Percentiles rank a stretch among this genome's conserved stretches.
Conservation (phyloP, 164 flowering plant genomes). For the Malania oleifera region DNA sequence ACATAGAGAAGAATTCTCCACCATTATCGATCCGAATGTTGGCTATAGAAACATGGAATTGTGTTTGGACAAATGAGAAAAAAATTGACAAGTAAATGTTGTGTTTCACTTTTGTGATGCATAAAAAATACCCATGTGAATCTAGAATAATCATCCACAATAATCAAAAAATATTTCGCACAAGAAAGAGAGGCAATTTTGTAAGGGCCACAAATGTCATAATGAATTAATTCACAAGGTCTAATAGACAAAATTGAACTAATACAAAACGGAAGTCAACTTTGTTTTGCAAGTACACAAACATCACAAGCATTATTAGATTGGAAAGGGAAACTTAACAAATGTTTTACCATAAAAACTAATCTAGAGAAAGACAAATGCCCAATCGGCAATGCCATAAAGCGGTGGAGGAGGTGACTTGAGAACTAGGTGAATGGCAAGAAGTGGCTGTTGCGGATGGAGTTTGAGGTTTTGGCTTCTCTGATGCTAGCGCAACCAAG, state of each 20-base stretch:
- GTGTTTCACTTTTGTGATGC: too few species aligned
- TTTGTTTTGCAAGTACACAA: slow-evolving; percentile 7
- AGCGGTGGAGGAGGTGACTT: background rate
- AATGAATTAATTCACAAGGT: slow-evolving; percentile 5
- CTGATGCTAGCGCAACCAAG: background rate
- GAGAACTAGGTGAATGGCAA: background rate
- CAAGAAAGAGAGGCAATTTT: too few species aligned
- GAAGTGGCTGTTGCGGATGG: background rate
- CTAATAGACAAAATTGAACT: slow-evolving; percentile 1
- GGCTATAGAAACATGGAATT: background rate
- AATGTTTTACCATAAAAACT: too few species aligned
- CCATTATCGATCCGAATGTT: background rate
- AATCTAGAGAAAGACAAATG: background rate
- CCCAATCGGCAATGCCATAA: background rate
- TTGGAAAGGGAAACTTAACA: too few species aligned
- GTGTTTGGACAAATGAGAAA: too few species aligned
- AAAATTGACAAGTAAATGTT: too few species aligned
- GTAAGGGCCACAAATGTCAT: slow-evolving; percentile 7
- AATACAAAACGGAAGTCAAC: slow-evolving; percentile 2
- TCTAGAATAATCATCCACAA: too few species aligned
- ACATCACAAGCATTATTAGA: slow-evolving; percentile 1
- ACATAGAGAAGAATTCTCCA: background rate
- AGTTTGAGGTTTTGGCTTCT: background rate
- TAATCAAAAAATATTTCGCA: too few species aligned
- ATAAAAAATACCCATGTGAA: too few species aligned